A percentile compares a stretch with the other conserved stretches of the same genome.
Conservation (phyloP, 192 early-diverging fungal species). For the Podila verticillata region DNA sequence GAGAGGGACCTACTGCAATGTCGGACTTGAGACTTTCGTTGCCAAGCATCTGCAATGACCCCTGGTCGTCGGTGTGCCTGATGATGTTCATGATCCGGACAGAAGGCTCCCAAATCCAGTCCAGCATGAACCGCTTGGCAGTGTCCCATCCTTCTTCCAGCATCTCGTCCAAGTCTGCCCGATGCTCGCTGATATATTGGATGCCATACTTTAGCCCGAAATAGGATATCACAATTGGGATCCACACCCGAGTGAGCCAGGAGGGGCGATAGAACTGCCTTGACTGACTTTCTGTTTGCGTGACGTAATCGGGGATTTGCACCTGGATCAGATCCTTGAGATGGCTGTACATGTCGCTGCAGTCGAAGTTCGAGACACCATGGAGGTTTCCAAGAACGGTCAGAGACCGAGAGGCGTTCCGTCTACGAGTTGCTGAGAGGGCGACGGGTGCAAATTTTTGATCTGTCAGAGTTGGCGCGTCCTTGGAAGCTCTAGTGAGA, state of each 20-base stretch:
- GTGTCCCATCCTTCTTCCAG: constrained; percentile 64
- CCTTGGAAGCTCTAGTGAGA: constrained; percentile 39
- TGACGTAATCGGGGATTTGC: constrained; percentile 45
- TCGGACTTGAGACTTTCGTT: constrained; percentile 82
- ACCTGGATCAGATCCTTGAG: constrained; percentile 48
- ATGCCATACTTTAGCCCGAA: constrained; percentile 58
- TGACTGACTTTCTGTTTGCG: constrained; percentile 37
- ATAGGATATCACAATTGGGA: constrained; percentile 59
- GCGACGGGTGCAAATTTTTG: neutral
- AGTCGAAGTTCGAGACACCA: constrained; percentile 13
- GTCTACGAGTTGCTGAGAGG: constrained; percentile 11
- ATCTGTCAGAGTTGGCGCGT: constrained; percentile 15
- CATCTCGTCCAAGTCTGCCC: constrained; percentile 62
- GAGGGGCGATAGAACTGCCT: constrained; percentile 66
- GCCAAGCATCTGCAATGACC: constrained; percentile 73
- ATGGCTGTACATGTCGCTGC: constrained; percentile 14
- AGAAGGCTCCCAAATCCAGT: constrained; percentile 85
- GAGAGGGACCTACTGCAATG: constrained; percentile 64
- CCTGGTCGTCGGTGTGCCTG: constrained; percentile 78
- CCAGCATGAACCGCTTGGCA: constrained; percentile 67
- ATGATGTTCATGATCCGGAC: constrained; percentile 81
- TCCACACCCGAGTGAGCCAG: constrained; percentile 72
- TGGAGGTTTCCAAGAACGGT: constrained; percentile 29
- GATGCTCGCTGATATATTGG: constrained; percentile 56
- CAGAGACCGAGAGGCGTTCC: constrained; percentile 26